These are phyloP conservation scores for Maudiozyma serrabonitensis DNA, from an alignment of 805 yeast species.

Conservation along the genomic window DNA sequence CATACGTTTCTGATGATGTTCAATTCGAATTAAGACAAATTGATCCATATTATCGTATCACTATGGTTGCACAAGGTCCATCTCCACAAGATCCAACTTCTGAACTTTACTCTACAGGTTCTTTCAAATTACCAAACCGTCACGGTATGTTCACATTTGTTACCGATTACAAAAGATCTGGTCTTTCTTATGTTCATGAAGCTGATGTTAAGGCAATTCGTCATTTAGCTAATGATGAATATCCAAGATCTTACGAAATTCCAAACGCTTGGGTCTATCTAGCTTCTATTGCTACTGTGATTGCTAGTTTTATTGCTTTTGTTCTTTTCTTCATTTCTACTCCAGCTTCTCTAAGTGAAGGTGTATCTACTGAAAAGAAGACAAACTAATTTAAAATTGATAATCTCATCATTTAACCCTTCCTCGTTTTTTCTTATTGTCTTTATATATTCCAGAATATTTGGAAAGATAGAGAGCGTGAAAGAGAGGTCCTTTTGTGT, in stretches of 20 bases:
- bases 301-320: conserved; percentile 67
- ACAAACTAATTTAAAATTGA: conserved; percentile 8
- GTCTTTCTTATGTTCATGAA: conserved; percentile 58
- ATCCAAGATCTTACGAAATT: conserved; percentile 85
- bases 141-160: conserved; percentile 92
- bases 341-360: conserved; percentile 8
- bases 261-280: conserved; percentile 89
- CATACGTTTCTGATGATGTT: conserved; percentile 50
- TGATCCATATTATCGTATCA: conserved; percentile 88
- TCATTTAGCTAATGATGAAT: conserved; percentile 93
- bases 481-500: neutral
- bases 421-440: neutral
- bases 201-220: conserved; percentile 71
- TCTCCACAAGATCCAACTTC: conserved; percentile 31
- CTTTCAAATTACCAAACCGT: conserved; percentile 80
- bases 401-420: neutral
- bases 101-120: conserved; percentile 42
- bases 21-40: conserved; percentile 84
- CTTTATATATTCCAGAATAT: neutral
- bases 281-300: conserved; percentile 58
- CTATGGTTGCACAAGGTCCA: conserved; percentile 35
- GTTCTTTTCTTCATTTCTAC: conserved; percentile 45
- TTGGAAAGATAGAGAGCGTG: neutral
- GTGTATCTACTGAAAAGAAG: conserved; percentile 13
- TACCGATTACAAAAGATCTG: conserved; percentile 69